Evolutionary conservation across 2,329 filamentous ascomycete genomes (phyloP).

Genomic region (Teratosphaeria epicoccoides): DNA sequence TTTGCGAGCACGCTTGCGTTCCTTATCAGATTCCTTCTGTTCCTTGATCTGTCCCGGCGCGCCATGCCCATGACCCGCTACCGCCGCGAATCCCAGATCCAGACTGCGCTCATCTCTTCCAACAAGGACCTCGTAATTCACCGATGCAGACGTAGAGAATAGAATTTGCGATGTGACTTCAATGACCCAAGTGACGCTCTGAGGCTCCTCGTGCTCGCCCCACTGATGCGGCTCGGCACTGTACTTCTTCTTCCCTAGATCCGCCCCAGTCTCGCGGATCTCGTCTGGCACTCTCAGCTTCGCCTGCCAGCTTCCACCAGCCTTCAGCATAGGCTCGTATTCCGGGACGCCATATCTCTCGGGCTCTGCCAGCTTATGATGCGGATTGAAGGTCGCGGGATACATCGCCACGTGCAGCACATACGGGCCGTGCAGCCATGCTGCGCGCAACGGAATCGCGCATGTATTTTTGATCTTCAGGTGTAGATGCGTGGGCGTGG

Average conservation of each 20-base stretch:
- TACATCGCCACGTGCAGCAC: constrained; percentile 80
- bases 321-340: constrained; percentile 94
- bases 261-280: constrained; percentile 54
- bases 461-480: constrained; percentile 88
- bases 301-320: constrained; percentile 76
- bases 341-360: constrained; percentile 55
- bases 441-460: constrained; percentile 79
- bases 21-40: constrained; percentile 42
- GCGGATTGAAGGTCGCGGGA: constrained; percentile 71
- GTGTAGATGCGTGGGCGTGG: constrained; percentile 68
- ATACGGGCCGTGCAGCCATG: constrained; percentile 94
- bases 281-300: constrained; percentile 69
- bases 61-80: constrained; percentile 43
- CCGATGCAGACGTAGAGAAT: constrained; percentile 79
- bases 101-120: constrained; percentile 78
- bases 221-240: constrained; percentile 28
- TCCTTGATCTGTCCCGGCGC: constrained; percentile 64
- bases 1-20: constrained; percentile 45
- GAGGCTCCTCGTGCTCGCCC: constrained; percentile 35
- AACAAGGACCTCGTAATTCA: constrained; percentile 78
- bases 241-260: constrained; percentile 17
- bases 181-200: constrained; percentile 72
- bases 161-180: constrained; percentile 89
- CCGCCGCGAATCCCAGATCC: constrained; percentile 50
- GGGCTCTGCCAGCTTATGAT: constrained; percentile 61